These are phyloP conservation scores for Plasmopara muralis DNA, from an alignment of 352 stramenopile genomes.

Conservation along the genomic window DNA sequence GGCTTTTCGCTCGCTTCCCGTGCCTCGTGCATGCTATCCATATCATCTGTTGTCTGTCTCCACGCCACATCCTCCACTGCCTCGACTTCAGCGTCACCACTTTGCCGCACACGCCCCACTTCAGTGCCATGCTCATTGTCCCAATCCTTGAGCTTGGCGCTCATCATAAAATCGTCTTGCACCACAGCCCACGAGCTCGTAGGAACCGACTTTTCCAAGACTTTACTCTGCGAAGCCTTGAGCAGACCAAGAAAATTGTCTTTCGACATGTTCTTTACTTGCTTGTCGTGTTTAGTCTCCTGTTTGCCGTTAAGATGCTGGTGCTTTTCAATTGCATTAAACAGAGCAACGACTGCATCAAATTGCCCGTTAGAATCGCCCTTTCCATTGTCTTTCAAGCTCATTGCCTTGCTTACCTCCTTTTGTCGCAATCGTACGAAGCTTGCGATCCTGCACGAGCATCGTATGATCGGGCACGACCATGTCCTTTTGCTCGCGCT, in stretches of 20 bases:
- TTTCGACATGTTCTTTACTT: constrained; percentile 82
- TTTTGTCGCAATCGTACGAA: constrained; percentile 80
- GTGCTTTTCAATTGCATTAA: constrained; percentile 84
- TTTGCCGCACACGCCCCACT: constrained; percentile 32
- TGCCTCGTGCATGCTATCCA: constrained; percentile 49
- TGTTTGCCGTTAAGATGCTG: constrained; percentile 61
- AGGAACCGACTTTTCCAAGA: constrained; percentile 13
- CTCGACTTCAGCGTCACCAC: constrained; percentile 54
- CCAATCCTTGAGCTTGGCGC: constrained; percentile 82
- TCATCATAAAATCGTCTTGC: constrained; percentile 85
- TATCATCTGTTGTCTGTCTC: constrained; percentile 39
- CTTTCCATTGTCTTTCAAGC: background rate
- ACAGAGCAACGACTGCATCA: constrained; percentile 64
- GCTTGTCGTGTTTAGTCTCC: constrained; percentile 64
- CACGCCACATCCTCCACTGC: constrained; percentile 57
- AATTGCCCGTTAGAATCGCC: constrained; percentile 5
- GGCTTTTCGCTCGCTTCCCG: constrained; percentile 13
- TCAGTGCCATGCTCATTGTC: constrained; percentile 53
- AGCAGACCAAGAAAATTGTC: constrained; percentile 77
- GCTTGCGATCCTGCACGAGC: constrained; percentile 49
- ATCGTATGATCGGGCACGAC: constrained; percentile 54
- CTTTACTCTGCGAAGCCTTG: constrained; percentile 48
- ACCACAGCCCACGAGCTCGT: constrained; percentile 79
- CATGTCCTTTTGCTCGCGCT: constrained; percentile 76
- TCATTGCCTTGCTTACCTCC: constrained; percentile 32